Evolutionary conservation across 2,329 filamentous ascomycete genomes (phyloP).

Genomic region (Pezizomycotina sp.): DNA sequence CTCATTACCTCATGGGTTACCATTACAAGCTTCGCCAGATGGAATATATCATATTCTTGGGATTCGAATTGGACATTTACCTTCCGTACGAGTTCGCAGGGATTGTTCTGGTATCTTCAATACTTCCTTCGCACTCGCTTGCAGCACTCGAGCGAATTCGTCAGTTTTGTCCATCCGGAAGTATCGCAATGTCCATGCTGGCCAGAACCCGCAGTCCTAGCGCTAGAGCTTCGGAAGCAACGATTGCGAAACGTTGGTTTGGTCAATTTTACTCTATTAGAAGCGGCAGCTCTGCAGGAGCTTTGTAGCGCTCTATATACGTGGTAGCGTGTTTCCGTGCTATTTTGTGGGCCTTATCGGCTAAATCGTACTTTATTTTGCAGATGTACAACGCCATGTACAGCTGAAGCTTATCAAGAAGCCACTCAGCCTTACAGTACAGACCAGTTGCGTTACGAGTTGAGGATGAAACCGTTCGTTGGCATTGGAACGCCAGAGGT

Average conservation of each 20-base stretch:
- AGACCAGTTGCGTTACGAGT: constrained; percentile 54
- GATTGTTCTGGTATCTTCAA: constrained; percentile 87
- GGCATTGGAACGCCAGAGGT: constrained; percentile 50
- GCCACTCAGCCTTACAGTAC: constrained; percentile 47
- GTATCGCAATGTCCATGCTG: neutral
- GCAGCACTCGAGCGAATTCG: constrained; percentile 59
- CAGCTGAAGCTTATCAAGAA: constrained; percentile 41
- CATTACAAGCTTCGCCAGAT: constrained; percentile 80
- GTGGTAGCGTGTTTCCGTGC: constrained; percentile 1
- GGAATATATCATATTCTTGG: constrained; percentile 73
- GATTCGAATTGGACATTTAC: constrained; percentile 87
- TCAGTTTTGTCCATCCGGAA: constrained; percentile 28
- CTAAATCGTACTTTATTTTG: constrained; percentile 46
- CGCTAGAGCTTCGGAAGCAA: too few species aligned
- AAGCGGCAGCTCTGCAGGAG: constrained; percentile 16
- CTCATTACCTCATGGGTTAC: constrained; percentile 78
- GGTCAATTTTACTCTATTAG: constrained; percentile 18
- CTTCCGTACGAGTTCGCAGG: constrained; percentile 64
- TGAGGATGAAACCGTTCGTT: constrained; percentile 75
- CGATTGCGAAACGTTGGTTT: too few species aligned
- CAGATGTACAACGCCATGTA: constrained; percentile 50
- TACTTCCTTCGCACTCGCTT: constrained; percentile 52
- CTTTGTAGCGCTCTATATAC: constrained; percentile 19
- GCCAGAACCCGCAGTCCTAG: too few species aligned
- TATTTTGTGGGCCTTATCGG: constrained; percentile 43